These are phyloP conservation scores for Dioscorea zingiberensis DNA, from an alignment of 106 monocot genomes.

Conservation along the genomic window DNA sequence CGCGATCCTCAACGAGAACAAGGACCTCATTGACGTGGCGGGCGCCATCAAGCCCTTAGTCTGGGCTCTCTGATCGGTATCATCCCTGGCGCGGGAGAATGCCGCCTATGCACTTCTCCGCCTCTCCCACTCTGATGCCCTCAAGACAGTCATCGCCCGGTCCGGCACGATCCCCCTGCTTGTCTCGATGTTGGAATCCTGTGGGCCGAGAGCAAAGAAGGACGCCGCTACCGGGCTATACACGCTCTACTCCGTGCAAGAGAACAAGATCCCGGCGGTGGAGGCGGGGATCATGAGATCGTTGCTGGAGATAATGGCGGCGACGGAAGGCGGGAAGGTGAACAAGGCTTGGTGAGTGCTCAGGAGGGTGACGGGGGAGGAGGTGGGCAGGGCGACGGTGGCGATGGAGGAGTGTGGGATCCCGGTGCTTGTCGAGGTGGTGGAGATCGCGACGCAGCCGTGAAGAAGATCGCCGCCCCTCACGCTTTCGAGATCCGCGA, in stretches of 20 bases:
- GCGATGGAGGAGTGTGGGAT: slow-evolving; percentile 64
- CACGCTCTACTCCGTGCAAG: slow-evolving; percentile 41
- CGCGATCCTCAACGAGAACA: slow-evolving; percentile 69
- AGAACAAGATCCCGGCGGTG: slow-evolving; percentile 65
- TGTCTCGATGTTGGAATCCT: slow-evolving; percentile 50
- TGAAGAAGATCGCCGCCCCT: slow-evolving; percentile 49
- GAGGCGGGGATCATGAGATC: slow-evolving; percentile 49
- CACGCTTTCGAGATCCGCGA: slow-evolving; percentile 46
- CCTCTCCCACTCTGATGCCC: slow-evolving; percentile 55
- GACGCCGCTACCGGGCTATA: slow-evolving; percentile 81
- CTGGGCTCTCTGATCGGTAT: slow-evolving; percentile 38
- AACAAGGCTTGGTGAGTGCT: slow-evolving; percentile 76
- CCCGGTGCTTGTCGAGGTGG: slow-evolving; percentile 68
- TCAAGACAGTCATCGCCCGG: slow-evolving; percentile 48
- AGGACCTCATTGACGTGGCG: slow-evolving; percentile 47
- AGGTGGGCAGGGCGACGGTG: slow-evolving; percentile 42
- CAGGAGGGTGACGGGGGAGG: slow-evolving; percentile 9
- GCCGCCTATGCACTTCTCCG: slow-evolving; percentile 73
- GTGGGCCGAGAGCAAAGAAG: slow-evolving; percentile 61
- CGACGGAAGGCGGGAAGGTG: slow-evolving; percentile 67
- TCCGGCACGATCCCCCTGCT: slow-evolving; percentile 71
- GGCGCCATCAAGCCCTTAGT: slow-evolving; percentile 67
- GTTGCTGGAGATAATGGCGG: slow-evolving; percentile 77
- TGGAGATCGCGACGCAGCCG: slow-evolving; percentile 45
- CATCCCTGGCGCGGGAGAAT: slow-evolving; percentile 61